phyloP scores from a whole-genome alignment of 1,139 yeast species.

The Debaryomyces robertsiae region DNA sequence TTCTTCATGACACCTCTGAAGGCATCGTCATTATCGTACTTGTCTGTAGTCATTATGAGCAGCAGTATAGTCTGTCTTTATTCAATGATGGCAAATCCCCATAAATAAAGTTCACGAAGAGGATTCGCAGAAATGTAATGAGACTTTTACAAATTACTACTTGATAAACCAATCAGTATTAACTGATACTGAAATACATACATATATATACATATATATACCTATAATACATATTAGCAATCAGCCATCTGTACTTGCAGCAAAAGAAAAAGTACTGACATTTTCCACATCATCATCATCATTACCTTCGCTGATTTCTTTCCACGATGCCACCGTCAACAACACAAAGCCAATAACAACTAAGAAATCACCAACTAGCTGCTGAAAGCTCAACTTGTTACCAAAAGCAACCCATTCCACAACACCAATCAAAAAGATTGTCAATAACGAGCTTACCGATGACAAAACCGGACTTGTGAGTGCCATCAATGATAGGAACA shows the following conservation, averaged over 20 bases:
- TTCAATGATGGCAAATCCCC: conserved; percentile 3
- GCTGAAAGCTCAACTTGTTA: conserved; percentile 49
- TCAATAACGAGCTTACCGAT: conserved; percentile 76
- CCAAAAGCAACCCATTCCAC: conserved; percentile 78
- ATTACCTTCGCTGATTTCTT: conserved; percentile 67
- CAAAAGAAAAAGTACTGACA: conserved; percentile 48
- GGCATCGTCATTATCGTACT: conserved; percentile 22
- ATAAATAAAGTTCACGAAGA: not conserved
- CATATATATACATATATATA: conserved; percentile 4
- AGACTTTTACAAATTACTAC: too few relatives aligned
- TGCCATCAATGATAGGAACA: conserved; percentile 78
- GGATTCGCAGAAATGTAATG: too few relatives aligned
- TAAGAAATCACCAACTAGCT: conserved; percentile 56
- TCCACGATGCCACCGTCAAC: conserved; percentile 74
- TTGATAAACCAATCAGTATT: too few relatives aligned
- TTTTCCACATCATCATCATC: conserved; percentile 58
- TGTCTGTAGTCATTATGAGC: conserved; percentile 14
- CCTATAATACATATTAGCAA: not conserved
- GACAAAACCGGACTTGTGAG: conserved; percentile 85
- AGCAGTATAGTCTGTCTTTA: not conserved
- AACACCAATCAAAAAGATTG: conserved; percentile 78
- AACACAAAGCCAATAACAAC: conserved; percentile 69
- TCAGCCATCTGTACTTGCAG: conserved; percentile 33
- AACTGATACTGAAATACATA: too few relatives aligned
- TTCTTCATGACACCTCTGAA: conserved; percentile 45